A percentile compares a stretch with the other conserved stretches of the same genome.
Evolutionary conservation across 2,329 filamentous ascomycete species (phyloP).

Genomic region (Achaetomium macrosporum): DNA sequence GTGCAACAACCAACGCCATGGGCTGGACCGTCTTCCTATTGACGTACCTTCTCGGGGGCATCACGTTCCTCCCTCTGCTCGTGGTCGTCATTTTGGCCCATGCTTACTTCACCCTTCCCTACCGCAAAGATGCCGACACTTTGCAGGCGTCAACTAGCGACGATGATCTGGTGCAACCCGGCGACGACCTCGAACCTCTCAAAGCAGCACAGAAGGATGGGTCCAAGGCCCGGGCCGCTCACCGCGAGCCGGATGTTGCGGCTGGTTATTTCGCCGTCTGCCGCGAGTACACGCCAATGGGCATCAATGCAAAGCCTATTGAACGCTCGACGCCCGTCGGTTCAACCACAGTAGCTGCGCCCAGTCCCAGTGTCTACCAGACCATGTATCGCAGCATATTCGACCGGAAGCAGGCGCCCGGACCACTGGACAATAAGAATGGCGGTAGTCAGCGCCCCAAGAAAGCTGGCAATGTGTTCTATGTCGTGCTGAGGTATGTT

Average conservation of each 20-base stretch:
- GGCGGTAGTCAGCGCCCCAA: constrained; percentile 49
- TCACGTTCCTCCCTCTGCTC: constrained; percentile 79
- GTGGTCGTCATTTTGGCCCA: constrained; percentile 56
- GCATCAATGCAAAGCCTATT: constrained; percentile 86
- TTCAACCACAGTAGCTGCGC: constrained; percentile 64
- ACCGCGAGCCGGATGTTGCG: constrained; percentile 68
- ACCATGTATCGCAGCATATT: constrained; percentile 97
- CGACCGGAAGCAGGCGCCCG: constrained; percentile 59
- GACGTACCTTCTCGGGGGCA: constrained; percentile 76
- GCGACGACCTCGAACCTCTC: constrained; percentile 60
- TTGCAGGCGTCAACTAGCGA: constrained; percentile 23
- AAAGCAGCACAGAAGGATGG: constrained; percentile 58
- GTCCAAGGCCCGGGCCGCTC: constrained; percentile 44
- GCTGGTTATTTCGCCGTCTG: constrained; percentile 95
- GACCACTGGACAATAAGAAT: constrained; percentile 44
- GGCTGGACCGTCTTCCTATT: constrained; percentile 57
- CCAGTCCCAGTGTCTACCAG: constrained; percentile 93
- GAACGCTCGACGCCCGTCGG: constrained; percentile 78
- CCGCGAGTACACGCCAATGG: constrained; percentile 84
- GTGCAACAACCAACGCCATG: constrained; percentile 33
- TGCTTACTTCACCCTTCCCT: constrained; percentile 62
- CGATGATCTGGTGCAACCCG: constrained; percentile 46
- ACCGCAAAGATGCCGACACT: constrained; percentile 37
- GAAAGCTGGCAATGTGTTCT: constrained; percentile 82
- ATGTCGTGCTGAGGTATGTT: constrained; percentile 74